phyloP scores from a whole-genome alignment of 352 stramenopile genomes.

The Globisporangium cederbergense region DNA sequence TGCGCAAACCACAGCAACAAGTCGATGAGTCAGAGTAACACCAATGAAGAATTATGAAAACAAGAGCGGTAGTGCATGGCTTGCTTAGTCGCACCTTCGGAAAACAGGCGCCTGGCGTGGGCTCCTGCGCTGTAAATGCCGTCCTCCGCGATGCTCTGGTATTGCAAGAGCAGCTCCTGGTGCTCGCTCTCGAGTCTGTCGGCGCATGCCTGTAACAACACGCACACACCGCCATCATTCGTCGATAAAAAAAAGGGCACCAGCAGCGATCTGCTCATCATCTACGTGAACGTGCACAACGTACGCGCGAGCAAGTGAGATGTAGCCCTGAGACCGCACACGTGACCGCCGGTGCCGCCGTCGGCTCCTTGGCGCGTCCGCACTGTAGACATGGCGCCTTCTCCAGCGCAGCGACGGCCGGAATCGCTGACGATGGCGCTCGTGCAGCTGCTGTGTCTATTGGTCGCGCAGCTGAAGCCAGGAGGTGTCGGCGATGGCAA shows the following conservation, averaged over 20 bases:
- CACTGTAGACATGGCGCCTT: conserved; percentile 52
- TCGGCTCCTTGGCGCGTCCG: conserved; percentile 13
- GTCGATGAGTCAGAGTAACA: not conserved
- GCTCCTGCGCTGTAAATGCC: conserved; percentile 30
- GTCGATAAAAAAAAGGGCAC: no score
- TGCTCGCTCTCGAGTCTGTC: conserved; percentile 22
- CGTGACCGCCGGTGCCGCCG: not conserved
- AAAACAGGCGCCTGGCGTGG: conserved; percentile 40
- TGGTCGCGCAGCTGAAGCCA: not conserved
- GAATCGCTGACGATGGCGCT: not conserved
- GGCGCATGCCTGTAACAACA: conserved; percentile 26
- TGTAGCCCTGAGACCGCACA: conserved; percentile 36
- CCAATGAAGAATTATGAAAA: not conserved
- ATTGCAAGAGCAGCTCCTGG: conserved; percentile 31
- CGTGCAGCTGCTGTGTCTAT: not conserved
- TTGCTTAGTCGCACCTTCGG: conserved; percentile 27
- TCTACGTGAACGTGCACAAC: not conserved
- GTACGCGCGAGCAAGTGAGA: conserved; percentile 46
- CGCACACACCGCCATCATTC: not conserved
- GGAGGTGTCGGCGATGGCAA: not conserved
- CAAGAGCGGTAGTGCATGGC: not conserved
- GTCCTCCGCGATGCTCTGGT: conserved; percentile 41
- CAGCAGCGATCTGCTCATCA: not conserved
- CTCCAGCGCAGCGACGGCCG: conserved; percentile 27
- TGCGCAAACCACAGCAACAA: not conserved